Evolutionary conservation across 768 basidiomycete genomes (phyloP).

Genomic region (Galerina marginata): DNA sequence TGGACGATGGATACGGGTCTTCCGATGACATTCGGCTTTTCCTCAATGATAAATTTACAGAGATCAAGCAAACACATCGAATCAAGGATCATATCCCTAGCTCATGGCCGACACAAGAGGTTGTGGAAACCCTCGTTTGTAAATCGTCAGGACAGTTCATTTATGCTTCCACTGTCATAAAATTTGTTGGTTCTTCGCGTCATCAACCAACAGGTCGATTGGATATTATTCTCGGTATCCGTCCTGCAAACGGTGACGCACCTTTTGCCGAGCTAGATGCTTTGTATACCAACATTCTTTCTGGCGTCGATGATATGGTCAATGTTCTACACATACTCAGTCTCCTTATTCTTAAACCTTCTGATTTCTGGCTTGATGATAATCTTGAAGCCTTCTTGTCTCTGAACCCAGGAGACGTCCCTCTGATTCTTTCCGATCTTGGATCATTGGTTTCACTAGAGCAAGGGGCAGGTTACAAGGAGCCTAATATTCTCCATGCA

Average conservation of each 20-base stretch:
- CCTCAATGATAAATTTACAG: conserved; percentile 1
- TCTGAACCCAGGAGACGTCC: neutral
- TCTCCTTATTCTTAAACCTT: neutral
- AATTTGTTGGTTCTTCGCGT: conserved; percentile 6
- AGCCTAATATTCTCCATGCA: conserved; percentile 6
- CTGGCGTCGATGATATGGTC: neutral
- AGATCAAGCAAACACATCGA: neutral
- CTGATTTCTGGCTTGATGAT: neutral
- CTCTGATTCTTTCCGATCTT: neutral
- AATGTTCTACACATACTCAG: neutral
- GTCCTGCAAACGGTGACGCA: neutral
- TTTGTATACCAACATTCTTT: conserved; percentile 1
- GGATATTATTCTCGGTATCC: neutral
- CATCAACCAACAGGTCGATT: conserved; percentile 1
- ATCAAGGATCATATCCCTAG: neutral
- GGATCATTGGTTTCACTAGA: neutral
- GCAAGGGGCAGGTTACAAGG: neutral
- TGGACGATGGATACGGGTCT: conserved; percentile 4
- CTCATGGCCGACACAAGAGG: neutral
- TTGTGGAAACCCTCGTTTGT: neutral
- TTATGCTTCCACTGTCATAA: conserved; percentile 17
- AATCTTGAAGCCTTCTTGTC: neutral
- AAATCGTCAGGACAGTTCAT: conserved; percentile 17
- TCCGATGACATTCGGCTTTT: conserved; percentile 6
- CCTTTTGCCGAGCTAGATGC: conserved; percentile 7